Percentiles rank a stretch among this genome's conserved stretches.
These are phyloP conservation scores for Omphalotus olearius DNA, from an alignment of 1,284 basidiomycete species.

Conservation along the genomic window DNA sequence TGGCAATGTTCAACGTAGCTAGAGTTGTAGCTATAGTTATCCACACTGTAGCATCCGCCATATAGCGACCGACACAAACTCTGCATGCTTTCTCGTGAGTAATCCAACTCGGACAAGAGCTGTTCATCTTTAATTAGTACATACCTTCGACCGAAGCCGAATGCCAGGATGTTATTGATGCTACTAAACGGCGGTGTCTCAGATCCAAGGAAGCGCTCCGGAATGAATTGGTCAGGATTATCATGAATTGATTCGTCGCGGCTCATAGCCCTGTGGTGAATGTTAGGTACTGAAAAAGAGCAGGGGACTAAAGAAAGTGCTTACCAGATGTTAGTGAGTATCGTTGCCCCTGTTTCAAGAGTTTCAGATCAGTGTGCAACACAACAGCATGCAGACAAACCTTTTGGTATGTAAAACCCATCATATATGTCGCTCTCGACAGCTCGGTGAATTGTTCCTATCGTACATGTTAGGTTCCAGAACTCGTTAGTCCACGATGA, in stretches of 20 bases:
- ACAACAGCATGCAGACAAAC: background rate
- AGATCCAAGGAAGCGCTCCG: slow-evolving; percentile 3
- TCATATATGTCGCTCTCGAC: too few species aligned
- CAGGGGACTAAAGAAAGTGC: background rate
- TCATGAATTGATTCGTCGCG: slow-evolving; percentile 3
- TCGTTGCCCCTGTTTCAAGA: slow-evolving; percentile 1
- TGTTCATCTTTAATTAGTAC: too few species aligned
- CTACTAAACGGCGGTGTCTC: background rate
- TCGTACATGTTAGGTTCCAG: too few species aligned
- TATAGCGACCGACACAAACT: slow-evolving; percentile 7
- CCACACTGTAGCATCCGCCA: slow-evolving; percentile 8
- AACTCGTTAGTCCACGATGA: background rate
- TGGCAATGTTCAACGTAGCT: slow-evolving; percentile 1
- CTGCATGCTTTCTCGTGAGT: background rate
- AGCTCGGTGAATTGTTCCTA: background rate
- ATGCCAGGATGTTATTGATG: slow-evolving; percentile 4
- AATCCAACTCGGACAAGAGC: too few species aligned
- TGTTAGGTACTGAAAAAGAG: background rate
- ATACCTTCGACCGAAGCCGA: slow-evolving; percentile 10
- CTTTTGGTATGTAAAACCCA: background rate
- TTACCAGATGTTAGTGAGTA: slow-evolving; percentile 10
- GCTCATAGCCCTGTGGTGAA: slow-evolving; percentile 10
- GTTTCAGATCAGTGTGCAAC: too few species aligned
- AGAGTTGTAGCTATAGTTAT: slow-evolving; percentile 4
- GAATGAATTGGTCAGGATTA: slow-evolving; percentile 9